Conservation (phyloP, 73 alveolate genomes). For the Paramecium biaurelia region DNA sequence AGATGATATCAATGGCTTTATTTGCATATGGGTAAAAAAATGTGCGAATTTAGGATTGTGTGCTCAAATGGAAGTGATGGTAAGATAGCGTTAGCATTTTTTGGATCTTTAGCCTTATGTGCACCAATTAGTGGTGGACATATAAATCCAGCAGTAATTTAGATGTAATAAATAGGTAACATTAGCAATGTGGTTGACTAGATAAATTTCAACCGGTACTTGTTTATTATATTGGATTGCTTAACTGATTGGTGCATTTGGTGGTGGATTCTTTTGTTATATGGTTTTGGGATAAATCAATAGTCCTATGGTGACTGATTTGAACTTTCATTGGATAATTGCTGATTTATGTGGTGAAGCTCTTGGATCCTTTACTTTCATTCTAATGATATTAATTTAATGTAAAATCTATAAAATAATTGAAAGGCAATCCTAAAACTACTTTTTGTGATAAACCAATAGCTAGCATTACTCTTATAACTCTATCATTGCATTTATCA, state of each 20-base stretch:
- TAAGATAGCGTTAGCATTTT: conserved; percentile 31
- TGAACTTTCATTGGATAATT: conserved; percentile 15
- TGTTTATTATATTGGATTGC: conserved; percentile 47
- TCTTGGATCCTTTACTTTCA: conserved; percentile 16
- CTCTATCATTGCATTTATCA: conserved; percentile 22
- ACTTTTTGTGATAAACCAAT: conserved; percentile 7
- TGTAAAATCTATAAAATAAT: background rate
- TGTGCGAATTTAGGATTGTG: background rate
- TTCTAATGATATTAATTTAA: conserved; percentile 12
- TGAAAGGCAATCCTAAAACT: background rate
- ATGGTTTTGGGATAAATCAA: conserved; percentile 12
- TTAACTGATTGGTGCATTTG: conserved; percentile 41
- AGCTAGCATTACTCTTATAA: background rate
- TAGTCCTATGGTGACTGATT: conserved; percentile 52
- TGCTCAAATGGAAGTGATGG: conserved; percentile 45
- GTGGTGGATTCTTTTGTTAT: conserved; percentile 48
- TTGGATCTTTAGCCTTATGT: conserved; percentile 50
- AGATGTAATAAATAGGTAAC: background rate
- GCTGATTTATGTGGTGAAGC: conserved; percentile 50
- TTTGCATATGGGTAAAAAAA: conserved; percentile 42
- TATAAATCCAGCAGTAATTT: conserved; percentile 39
- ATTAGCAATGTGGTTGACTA: conserved; percentile 24
- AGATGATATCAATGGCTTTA: conserved; percentile 33
- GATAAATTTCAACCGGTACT: conserved; percentile 18
- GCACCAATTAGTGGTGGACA: conserved; percentile 58